Percentiles rank a stretch among this genome's conserved stretches.
Evolutionary conservation across 352 stramenopile genomes (phyloP).

Genomic region (Globisporangium parvum): DNA sequence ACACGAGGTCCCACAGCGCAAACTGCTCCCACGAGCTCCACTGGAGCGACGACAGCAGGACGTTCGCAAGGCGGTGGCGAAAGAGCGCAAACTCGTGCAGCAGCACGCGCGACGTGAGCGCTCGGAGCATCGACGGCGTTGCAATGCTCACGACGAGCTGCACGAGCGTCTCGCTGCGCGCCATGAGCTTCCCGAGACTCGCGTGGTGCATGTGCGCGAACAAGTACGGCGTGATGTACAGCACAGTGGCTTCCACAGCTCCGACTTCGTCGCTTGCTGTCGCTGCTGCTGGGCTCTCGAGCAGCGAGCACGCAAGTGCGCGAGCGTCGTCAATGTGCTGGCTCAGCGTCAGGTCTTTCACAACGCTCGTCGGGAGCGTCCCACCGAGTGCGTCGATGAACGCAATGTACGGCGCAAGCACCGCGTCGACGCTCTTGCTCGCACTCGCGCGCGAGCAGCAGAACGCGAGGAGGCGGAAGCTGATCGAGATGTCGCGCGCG

Average conservation of each 20-base stretch:
- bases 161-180: slow-evolving; percentile 57
- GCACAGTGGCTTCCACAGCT: slow-evolving; percentile 47
- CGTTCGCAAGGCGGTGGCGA: slow-evolving; percentile 56
- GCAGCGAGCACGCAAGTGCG: slow-evolving; percentile 46
- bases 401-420: slow-evolving; percentile 52
- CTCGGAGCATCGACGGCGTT: slow-evolving; percentile 52
- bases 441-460: slow-evolving; percentile 52
- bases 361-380: slow-evolving; percentile 37
- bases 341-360: slow-evolving; percentile 66
- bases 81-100: slow-evolving; percentile 77
- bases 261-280: slow-evolving; percentile 49
- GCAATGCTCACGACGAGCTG: slow-evolving; percentile 59
- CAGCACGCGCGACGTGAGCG: slow-evolving; percentile 52
- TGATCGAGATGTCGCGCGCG: slow-evolving; percentile 61
- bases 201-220: slow-evolving; percentile 62
- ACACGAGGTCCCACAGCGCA: slow-evolving; percentile 71
- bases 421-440: slow-evolving; percentile 44
- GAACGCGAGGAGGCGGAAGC: slow-evolving; percentile 67
- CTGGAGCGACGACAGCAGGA: slow-evolving; percentile 66
- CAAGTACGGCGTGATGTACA: slow-evolving; percentile 62
- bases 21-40: slow-evolving; percentile 85
- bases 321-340: slow-evolving; percentile 79
- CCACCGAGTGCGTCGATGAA: slow-evolving; percentile 55
- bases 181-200: slow-evolving; percentile 52
- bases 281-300: slow-evolving; percentile 31